A percentile compares a stretch with the other conserved stretches of the same genome.
Evolutionary conservation across 169 alveolate genomes (phyloP).

Genomic region (Plasmodium gonderi): DNA sequence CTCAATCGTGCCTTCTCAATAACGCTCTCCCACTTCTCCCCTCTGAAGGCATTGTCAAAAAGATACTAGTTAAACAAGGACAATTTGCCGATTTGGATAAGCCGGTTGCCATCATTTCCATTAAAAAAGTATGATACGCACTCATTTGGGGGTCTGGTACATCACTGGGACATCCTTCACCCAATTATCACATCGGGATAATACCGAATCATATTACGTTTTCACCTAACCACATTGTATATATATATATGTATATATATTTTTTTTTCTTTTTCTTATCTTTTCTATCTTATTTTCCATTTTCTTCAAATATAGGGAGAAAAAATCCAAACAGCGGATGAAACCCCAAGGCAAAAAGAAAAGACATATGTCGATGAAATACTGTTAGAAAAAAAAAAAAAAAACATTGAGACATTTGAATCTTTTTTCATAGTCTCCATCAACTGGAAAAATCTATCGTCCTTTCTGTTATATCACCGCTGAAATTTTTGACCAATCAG

Average conservation of each 20-base stretch:
- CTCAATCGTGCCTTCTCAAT: neutral
- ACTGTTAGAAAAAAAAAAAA: neutral
- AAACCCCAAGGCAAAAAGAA: neutral
- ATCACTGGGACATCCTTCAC: no score
- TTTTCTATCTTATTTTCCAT: neutral
- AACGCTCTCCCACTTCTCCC: no score
- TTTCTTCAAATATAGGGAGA: no score
- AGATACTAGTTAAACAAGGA: conserved; percentile 56
- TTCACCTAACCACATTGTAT: neutral
- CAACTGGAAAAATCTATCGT: no score
- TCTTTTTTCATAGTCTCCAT: no score
- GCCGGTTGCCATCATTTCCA: conserved; percentile 51
- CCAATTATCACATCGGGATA: no score
- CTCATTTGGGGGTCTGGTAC: no score
- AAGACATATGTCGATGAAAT: neutral
- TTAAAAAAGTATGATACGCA: neutral
- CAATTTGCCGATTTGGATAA: conserved; percentile 47
- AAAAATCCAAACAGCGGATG: no score
- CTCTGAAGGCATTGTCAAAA: conserved; percentile 42
- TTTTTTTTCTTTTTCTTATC: neutral
- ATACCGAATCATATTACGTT: no score
- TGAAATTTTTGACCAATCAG: no score
- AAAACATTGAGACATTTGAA: no score
- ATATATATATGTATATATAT: neutral
- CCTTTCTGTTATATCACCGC: no score